These are phyloP conservation scores for Ophiostoma sp. DNA, from an alignment of 2,329 filamentous ascomycete species.

Conservation along the genomic window DNA sequence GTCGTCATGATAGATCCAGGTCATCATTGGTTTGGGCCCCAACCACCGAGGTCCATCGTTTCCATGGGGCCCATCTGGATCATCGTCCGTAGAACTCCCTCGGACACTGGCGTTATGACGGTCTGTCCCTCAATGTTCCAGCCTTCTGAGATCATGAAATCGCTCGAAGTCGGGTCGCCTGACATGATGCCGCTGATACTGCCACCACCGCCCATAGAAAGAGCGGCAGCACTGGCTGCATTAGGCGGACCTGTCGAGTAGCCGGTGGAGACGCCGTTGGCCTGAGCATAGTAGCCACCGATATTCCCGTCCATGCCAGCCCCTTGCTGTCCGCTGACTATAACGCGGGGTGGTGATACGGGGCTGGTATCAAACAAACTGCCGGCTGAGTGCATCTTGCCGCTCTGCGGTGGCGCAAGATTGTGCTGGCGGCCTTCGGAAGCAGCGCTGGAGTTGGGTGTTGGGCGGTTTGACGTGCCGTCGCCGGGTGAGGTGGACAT, in stretches of 20 bases:
- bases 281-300: slow-evolving; percentile 38
- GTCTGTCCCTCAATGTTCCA: slow-evolving; percentile 41
- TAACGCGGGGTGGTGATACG: slow-evolving; percentile 34
- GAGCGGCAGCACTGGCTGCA: background rate
- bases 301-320: slow-evolving; percentile 35
- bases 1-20: background rate
- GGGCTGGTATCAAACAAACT: slow-evolving; percentile 51
- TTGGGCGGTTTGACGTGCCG: slow-evolving; percentile 49
- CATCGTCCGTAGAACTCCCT: slow-evolving; percentile 52
- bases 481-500: slow-evolving; percentile 46
- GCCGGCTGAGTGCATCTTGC: slow-evolving; percentile 28
- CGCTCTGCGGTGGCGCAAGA: slow-evolving; percentile 26
- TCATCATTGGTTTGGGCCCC: slow-evolving; percentile 36
- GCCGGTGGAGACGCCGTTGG: slow-evolving; percentile 22
- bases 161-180: slow-evolving; percentile 33
- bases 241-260: slow-evolving; percentile 29
- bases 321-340: slow-evolving; percentile 20
- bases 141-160: slow-evolving; percentile 41
- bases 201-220: slow-evolving; percentile 9
- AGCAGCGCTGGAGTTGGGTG: slow-evolving; percentile 52
- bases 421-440: slow-evolving; percentile 39
- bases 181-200: slow-evolving; percentile 22
- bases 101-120: slow-evolving; percentile 51
- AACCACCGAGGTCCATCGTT: slow-evolving; percentile 48
- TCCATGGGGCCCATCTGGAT: slow-evolving; percentile 58